Percentiles rank a stretch among this genome's conserved stretches.
phyloP scores from a whole-genome alignment of 2,329 filamentous ascomycete species.

The Ilyonectria robusta region DNA sequence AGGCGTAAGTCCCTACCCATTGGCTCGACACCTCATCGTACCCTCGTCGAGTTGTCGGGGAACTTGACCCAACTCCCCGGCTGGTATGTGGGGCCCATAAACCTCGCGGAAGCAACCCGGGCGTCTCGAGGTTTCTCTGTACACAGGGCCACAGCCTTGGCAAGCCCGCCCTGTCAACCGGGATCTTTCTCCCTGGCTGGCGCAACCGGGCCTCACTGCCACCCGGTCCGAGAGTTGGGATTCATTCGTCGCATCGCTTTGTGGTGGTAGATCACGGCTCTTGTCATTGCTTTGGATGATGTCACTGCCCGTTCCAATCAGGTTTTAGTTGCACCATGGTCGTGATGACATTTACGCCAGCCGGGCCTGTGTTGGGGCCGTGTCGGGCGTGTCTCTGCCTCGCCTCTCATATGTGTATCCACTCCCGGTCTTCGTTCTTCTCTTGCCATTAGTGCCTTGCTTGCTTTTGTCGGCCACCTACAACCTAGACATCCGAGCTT shows the following conservation, averaged over 20 bases:
- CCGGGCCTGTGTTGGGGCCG: too few relatives aligned
- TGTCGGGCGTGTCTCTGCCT: conserved; percentile 39
- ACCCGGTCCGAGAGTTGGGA: conserved; percentile 40
- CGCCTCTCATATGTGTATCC: conserved; percentile 53
- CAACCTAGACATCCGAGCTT: too few relatives aligned
- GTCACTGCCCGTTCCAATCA: conserved; percentile 54
- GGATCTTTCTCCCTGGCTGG: conserved; percentile 42
- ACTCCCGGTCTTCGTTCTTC: conserved; percentile 49
- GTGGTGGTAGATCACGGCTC: conserved; percentile 47
- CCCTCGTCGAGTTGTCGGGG: too few relatives aligned
- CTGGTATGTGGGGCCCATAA: too few relatives aligned
- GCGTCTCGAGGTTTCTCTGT: conserved; percentile 32
- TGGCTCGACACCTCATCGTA: too few relatives aligned
- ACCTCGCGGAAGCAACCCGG: not conserved
- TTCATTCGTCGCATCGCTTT: conserved; percentile 48
- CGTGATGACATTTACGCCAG: conserved; percentile 47
- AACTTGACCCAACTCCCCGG: too few relatives aligned
- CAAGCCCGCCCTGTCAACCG: conserved; percentile 48
- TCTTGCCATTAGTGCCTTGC: conserved; percentile 43
- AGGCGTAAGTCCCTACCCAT: conserved; percentile 44
- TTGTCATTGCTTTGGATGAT: conserved; percentile 41
- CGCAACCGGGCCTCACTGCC: not conserved
- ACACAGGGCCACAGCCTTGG: too few relatives aligned
- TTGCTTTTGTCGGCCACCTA: conserved; percentile 32
- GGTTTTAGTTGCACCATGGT: conserved; percentile 48